Percentiles rank a stretch among this genome's conserved stretches.
These are phyloP conservation scores for Phaseolus lunatus DNA, from an alignment of 306 rosid genomes.

Conservation along the genomic window DNA sequence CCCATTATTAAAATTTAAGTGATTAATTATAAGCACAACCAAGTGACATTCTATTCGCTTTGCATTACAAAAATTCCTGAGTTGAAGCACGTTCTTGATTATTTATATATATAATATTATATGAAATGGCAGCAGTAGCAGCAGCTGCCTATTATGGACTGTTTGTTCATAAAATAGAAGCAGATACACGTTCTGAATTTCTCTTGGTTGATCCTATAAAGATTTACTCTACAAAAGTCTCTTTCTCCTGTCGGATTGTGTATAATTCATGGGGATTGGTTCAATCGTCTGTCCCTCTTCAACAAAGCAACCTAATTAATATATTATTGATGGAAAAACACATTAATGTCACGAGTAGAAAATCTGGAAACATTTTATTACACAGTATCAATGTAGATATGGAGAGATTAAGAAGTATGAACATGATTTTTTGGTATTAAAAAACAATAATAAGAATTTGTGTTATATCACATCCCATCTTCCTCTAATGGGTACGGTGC, in stretches of 20 bases:
- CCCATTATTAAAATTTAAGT: too few relatives aligned
- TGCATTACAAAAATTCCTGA: constrained; percentile 18
- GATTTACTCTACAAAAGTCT: constrained; percentile 49
- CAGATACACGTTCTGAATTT: constrained; percentile 33
- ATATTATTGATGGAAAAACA: not conserved
- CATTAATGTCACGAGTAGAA: not conserved
- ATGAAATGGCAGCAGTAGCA: constrained; percentile 12
- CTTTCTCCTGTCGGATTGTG: constrained; percentile 43
- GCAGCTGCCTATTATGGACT: constrained; percentile 41
- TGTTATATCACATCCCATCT: not conserved
- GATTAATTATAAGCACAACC: constrained; percentile 21
- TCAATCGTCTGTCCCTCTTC: constrained; percentile 43
- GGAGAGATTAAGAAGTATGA: constrained; percentile 40
- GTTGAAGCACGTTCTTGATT: constrained; percentile 28
- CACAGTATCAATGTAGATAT: constrained; percentile 4
- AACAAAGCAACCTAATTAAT: constrained; percentile 30
- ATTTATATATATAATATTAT: constrained; percentile 4
- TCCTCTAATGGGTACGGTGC: constrained; percentile 48
- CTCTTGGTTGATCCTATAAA: constrained; percentile 51
- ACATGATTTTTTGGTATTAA: constrained; percentile 34
- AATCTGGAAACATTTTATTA: constrained; percentile 17
- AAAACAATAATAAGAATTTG: constrained; percentile 4
- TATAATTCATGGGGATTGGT: constrained; percentile 42
- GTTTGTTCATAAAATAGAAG: constrained; percentile 24
- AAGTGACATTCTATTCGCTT: not conserved